These are phyloP conservation scores for Pseudocercospora fuligena DNA, from an alignment of 2,329 filamentous ascomycete species.

Conservation along the genomic window DNA sequence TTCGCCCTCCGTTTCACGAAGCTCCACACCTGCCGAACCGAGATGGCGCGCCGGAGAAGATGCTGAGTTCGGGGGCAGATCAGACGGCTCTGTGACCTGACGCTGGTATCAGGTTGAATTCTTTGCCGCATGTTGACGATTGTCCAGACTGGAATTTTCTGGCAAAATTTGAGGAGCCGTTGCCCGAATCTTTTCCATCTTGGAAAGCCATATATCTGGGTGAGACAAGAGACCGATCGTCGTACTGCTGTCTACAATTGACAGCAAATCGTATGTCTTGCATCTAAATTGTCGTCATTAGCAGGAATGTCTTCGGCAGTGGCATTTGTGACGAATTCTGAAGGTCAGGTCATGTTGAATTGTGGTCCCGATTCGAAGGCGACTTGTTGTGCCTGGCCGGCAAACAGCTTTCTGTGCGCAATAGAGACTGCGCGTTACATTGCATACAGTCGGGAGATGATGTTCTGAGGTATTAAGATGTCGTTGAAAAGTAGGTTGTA, in stretches of 20 bases:
- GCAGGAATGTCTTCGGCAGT: neutral
- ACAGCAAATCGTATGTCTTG: neutral
- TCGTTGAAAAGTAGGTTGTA: neutral
- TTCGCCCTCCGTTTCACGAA: neutral
- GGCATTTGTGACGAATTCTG: neutral
- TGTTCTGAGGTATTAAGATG: neutral
- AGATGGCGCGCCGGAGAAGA: slow-evolving; percentile 5
- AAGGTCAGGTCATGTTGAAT: neutral
- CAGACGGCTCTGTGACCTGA: neutral
- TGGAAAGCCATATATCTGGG: neutral
- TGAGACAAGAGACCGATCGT: neutral
- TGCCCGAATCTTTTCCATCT: neutral
- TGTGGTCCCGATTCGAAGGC: neutral
- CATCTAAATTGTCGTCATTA: neutral
- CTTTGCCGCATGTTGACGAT: slow-evolving; percentile 2
- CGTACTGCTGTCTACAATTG: neutral
- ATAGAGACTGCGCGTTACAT: neutral
- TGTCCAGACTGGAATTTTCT: neutral
- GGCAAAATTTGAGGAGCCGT: neutral
- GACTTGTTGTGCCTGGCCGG: neutral
- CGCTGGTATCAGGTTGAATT: slow-evolving; percentile 3
- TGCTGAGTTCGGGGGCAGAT: neutral
- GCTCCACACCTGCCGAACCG: slow-evolving; percentile 8
- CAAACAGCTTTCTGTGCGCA: neutral
- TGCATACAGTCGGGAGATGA: neutral